Percentiles rank a stretch among this genome's conserved stretches.
Evolutionary conservation across 768 basidiomycete genomes (phyloP).

Genomic region (Mycena haematopus): DNA sequence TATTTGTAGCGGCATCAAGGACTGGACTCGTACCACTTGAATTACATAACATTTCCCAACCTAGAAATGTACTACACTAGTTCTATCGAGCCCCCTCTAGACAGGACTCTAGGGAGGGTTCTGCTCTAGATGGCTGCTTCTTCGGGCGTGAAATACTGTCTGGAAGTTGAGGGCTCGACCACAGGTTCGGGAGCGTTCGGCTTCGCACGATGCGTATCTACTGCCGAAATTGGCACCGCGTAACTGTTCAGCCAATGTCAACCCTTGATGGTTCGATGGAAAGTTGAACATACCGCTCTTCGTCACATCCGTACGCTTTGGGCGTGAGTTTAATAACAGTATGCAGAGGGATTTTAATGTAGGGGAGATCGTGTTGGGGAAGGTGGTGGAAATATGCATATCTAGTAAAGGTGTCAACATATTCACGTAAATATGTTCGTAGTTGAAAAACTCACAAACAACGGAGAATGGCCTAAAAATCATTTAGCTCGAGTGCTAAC

Average conservation of each 20-base stretch:
- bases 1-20: constrained; percentile 4
- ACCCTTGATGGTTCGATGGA: constrained; percentile 3
- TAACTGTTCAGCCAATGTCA: constrained; percentile 56
- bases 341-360: constrained; percentile 96
- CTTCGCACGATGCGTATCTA: constrained; percentile 88
- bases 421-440: background rate
- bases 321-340: constrained; percentile 99
- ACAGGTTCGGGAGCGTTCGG: constrained; percentile 49
- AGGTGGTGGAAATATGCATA: constrained; percentile 98
- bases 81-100: constrained; percentile 1
- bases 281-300: constrained; percentile 71
- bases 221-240: constrained; percentile 87
- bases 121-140: constrained; percentile 22
- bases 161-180: constrained; percentile 42
- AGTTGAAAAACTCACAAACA: constrained; percentile 61
- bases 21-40: constrained; percentile 8
- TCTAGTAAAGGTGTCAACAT: constrained; percentile 44
- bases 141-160: constrained; percentile 50
- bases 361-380: constrained; percentile 92
- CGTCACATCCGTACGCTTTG: constrained; percentile 98
- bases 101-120: background rate
- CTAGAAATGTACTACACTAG: background rate
- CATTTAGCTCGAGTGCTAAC: background rate
- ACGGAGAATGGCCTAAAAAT: constrained; percentile 71
- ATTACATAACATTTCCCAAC: constrained; percentile 16